Percentiles rank a stretch among this genome's conserved stretches.
phyloP scores from a whole-genome alignment of 2,329 filamentous ascomycete genomes.

The Ceratocystis smalleyi region DNA sequence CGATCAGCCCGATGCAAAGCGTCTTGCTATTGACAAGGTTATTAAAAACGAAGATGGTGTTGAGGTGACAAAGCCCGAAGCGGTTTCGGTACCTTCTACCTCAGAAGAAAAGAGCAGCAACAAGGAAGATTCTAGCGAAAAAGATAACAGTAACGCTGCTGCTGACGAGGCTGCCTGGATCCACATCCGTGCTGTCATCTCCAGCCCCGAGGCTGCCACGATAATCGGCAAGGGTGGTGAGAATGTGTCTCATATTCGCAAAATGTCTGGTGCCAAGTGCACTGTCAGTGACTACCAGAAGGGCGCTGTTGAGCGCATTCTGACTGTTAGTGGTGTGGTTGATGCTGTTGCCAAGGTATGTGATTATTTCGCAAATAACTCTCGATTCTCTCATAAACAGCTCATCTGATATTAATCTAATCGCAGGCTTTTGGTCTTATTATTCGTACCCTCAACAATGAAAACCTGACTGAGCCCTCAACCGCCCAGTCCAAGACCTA shows the following conservation, averaged over 20 bases:
- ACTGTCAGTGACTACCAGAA: conserved; percentile 97
- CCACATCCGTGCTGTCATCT: conserved; percentile 91
- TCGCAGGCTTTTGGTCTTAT: conserved; percentile 84
- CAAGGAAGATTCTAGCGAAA: conserved; percentile 30
- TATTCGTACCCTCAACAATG: conserved; percentile 94
- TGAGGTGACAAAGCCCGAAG: conserved; percentile 29
- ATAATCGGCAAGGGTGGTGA: conserved; percentile 98
- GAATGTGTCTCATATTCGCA: conserved; percentile 93
- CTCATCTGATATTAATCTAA: conserved; percentile 21
- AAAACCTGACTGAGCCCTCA: conserved; percentile 74
- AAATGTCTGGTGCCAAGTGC: conserved; percentile 91
- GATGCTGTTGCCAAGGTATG: conserved; percentile 89
- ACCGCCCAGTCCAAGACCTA: conserved; percentile 94
- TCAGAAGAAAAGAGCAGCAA: conserved; percentile 34
- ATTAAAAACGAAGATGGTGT: conserved; percentile 49
- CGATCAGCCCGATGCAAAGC: conserved; percentile 94
- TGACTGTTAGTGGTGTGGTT: conserved; percentile 91
- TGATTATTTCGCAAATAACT: not conserved
- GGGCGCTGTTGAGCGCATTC: conserved; percentile 89
- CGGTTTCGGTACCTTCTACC: conserved; percentile 24
- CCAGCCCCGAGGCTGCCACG: conserved; percentile 90
- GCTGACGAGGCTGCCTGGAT: conserved; percentile 94
- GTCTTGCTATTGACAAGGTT: conserved; percentile 86
- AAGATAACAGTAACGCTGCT: conserved; percentile 31
- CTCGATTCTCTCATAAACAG: not conserved